These are phyloP conservation scores for Fusarium sulawesiense DNA, from an alignment of 2,329 filamentous ascomycete genomes.

Conservation along the genomic window DNA sequence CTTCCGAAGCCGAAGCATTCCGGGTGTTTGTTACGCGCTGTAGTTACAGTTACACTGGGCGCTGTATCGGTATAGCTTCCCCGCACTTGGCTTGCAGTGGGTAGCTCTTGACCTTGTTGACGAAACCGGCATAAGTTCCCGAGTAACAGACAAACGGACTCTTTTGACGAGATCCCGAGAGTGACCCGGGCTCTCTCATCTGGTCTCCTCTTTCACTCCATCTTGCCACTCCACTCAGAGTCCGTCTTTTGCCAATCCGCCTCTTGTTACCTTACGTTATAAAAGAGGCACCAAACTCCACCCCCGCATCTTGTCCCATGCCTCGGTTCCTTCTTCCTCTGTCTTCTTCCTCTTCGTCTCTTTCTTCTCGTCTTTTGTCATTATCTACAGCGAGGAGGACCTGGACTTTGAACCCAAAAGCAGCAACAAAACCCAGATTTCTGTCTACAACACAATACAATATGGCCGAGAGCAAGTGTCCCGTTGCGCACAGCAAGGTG, in stretches of 20 bases:
- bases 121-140: conserved; percentile 34
- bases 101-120: conserved; percentile 9
- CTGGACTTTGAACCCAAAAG: conserved; percentile 2
- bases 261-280: neutral
- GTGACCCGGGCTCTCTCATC: conserved; percentile 14
- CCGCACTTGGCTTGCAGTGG: conserved; percentile 33
- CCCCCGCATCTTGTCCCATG: conserved; percentile 33
- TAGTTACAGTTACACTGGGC: conserved; percentile 8
- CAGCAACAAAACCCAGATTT: neutral
- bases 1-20: conserved; percentile 7
- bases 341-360: conserved; percentile 2
- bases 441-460: conserved; percentile 12
- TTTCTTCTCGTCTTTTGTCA: conserved; percentile 17
- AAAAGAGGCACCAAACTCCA: conserved; percentile 21
- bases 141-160: conserved; percentile 5
- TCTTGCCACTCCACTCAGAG: conserved; percentile 24
- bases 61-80: conserved; percentile 31
- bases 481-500: conserved; percentile 26
- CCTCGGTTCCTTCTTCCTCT: conserved; percentile 26
- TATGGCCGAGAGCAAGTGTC: conserved; percentile 36
- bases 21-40: neutral
- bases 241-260: conserved; percentile 32
- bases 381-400: conserved; percentile 28
- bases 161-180: conserved; percentile 31
- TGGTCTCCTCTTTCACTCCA: neutral